Conservation (phyloP, 495 filamentous ascomycete genomes). For the Neohortaea acidophila region DNA sequence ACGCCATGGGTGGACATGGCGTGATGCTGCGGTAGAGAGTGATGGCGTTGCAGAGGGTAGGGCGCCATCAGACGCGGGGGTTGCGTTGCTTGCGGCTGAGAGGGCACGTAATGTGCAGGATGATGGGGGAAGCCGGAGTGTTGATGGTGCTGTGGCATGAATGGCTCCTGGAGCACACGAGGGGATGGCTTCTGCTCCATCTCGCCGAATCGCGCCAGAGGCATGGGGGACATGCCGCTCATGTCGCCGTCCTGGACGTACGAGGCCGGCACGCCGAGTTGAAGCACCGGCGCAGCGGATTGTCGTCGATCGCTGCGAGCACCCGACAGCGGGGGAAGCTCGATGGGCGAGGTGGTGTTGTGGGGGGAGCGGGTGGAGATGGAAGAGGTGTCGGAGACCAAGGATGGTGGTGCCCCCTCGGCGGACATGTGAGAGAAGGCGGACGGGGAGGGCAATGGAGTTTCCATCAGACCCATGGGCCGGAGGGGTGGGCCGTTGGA, state of each 20-base stretch:
- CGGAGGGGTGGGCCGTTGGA: constrained; percentile 22
- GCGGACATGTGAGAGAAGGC: constrained; percentile 44
- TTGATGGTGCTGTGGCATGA: constrained; percentile 9
- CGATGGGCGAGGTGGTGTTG: constrained; percentile 20
- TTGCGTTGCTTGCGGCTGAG: constrained; percentile 7
- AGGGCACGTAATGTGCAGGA: constrained; percentile 13
- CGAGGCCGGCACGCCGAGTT: constrained; percentile 17
- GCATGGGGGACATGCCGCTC: constrained; percentile 2
- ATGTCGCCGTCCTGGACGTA: constrained; percentile 15
- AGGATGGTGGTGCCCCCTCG: constrained; percentile 51
- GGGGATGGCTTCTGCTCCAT: constrained; percentile 2
- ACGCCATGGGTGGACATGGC: neutral
- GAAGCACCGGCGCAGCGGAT: constrained; percentile 17
- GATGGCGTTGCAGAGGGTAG: neutral
- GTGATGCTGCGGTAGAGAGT: neutral
- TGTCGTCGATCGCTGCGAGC: constrained; percentile 17
- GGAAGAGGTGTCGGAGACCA: constrained; percentile 56
- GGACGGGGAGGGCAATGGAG: constrained; percentile 54
- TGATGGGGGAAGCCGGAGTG: too few relatives aligned
- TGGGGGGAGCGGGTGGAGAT: constrained; percentile 31
- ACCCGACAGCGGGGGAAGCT: constrained; percentile 24
- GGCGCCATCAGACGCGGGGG: neutral
- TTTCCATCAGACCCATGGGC: constrained; percentile 36
- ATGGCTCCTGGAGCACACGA: constrained; percentile 13
- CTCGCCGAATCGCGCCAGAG: neutral